Conservation (phyloP, 148 eudicot species). For the Spergularia bocconei region DNA sequence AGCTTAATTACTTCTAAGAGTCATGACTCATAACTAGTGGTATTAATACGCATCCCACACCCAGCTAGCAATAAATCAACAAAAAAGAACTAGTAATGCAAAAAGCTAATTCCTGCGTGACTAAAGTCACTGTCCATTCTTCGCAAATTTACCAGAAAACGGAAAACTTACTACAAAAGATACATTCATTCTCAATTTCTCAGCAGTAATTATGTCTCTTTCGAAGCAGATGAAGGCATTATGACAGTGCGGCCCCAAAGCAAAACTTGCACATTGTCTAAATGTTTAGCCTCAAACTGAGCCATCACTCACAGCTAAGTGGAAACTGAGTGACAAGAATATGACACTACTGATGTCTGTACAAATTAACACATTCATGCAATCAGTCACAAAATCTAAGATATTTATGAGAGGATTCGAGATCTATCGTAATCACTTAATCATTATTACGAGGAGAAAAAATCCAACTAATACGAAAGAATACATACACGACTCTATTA, state of each 20-base stretch:
- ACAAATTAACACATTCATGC: slow-evolving; percentile 5
- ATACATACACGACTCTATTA: slow-evolving; percentile 3
- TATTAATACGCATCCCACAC: neutral
- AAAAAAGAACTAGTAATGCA: no score
- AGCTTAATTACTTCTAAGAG: neutral
- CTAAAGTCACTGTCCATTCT: no score
- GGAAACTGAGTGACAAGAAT: slow-evolving; percentile 17
- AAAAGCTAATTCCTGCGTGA: no score
- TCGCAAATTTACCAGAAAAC: no score
- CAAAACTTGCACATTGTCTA: neutral
- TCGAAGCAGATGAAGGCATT: neutral
- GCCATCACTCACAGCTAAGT: slow-evolving; percentile 19
- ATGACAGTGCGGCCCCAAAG: slow-evolving; percentile 2
- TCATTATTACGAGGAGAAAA: slow-evolving; percentile 3
- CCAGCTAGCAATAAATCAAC: no score
- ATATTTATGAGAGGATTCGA: neutral
- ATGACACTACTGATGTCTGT: slow-evolving; percentile 1
- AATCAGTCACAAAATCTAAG: neutral
- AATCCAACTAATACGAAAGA: neutral
- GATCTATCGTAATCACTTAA: neutral
- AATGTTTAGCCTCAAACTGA: slow-evolving; percentile 17
- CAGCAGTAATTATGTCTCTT: neutral
- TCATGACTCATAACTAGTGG: neutral
- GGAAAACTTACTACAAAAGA: no score
- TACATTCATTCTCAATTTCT: neutral